Evolutionary conservation across 2,329 filamentous ascomycete species (phyloP).

Genomic region (Alternaria brassicicola): DNA sequence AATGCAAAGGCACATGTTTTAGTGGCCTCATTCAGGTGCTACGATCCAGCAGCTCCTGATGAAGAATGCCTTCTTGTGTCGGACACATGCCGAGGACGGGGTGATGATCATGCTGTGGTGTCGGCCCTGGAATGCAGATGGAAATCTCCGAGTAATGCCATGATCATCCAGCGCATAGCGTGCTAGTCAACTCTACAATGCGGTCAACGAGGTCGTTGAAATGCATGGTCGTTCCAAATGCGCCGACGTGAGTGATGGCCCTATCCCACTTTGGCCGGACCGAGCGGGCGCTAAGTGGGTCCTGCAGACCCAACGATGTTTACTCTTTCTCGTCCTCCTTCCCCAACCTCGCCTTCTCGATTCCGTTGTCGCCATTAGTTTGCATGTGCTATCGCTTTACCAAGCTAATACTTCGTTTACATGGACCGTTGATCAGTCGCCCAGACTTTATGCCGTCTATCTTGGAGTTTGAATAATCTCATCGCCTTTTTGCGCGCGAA

Average conservation of each 20-base stretch:
- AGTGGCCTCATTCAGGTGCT: neutral
- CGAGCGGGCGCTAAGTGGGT: neutral
- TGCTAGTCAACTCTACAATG: neutral
- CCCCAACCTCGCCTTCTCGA: neutral
- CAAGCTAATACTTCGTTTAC: neutral
- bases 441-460: neutral
- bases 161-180: neutral
- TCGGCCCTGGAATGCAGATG: neutral
- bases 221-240: neutral
- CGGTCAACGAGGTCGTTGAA: neutral
- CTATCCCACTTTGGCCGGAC: neutral
- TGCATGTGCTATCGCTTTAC: neutral
- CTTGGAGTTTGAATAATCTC: neutral
- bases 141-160: neutral
- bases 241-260: neutral
- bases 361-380: neutral
- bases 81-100: neutral
- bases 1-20: neutral
- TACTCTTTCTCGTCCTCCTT: neutral
- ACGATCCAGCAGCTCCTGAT: neutral
- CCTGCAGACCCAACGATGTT: neutral
- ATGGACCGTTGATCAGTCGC: neutral
- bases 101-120: neutral
- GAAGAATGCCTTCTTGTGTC: neutral
- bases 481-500: neutral